phyloP scores from a whole-genome alignment of 2,329 filamentous ascomycete genomes.

The Exophiala aquamarina region DNA sequence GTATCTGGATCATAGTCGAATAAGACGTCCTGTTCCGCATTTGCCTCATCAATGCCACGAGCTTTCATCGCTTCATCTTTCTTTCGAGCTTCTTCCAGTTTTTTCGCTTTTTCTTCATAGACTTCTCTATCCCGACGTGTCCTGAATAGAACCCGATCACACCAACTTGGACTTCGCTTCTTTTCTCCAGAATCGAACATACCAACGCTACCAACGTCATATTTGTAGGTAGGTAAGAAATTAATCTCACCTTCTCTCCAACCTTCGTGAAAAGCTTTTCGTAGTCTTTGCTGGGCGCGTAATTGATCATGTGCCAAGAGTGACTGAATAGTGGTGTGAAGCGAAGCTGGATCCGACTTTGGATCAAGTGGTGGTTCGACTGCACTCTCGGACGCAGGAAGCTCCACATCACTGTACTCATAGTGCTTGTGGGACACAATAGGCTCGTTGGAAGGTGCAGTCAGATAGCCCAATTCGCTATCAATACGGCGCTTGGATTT shows the following conservation, averaged over 20 bases:
- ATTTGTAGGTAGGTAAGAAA: constrained; percentile 96
- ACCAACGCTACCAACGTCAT: constrained; percentile 89
- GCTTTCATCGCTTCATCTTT: constrained; percentile 84
- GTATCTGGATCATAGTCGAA: constrained; percentile 88
- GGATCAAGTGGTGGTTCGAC: constrained; percentile 64
- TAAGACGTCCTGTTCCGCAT: constrained; percentile 76
- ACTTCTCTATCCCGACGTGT: constrained; percentile 69
- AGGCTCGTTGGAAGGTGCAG: constrained; percentile 14
- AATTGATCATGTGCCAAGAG: constrained; percentile 90
- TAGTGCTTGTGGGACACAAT: constrained; percentile 10
- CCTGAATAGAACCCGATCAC: constrained; percentile 86
- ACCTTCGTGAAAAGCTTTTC: constrained; percentile 84
- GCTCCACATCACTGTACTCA: constrained; percentile 36
- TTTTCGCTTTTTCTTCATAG: constrained; percentile 63
- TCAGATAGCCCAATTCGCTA: constrained; percentile 27
- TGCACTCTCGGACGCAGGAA: constrained; percentile 50
- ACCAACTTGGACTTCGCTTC: constrained; percentile 90
- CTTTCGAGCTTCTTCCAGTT: constrained; percentile 66
- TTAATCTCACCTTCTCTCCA: constrained; percentile 87
- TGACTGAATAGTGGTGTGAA: constrained; percentile 85
- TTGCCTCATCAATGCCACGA: constrained; percentile 70
- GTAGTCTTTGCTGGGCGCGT: constrained; percentile 66
- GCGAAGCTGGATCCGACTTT: constrained; percentile 75
- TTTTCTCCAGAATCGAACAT: constrained; percentile 97
- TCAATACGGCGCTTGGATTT: constrained; percentile 32